Conservation (phyloP, 1,284 basidiomycete genomes). For the Cystobasidium sp. region DNA sequence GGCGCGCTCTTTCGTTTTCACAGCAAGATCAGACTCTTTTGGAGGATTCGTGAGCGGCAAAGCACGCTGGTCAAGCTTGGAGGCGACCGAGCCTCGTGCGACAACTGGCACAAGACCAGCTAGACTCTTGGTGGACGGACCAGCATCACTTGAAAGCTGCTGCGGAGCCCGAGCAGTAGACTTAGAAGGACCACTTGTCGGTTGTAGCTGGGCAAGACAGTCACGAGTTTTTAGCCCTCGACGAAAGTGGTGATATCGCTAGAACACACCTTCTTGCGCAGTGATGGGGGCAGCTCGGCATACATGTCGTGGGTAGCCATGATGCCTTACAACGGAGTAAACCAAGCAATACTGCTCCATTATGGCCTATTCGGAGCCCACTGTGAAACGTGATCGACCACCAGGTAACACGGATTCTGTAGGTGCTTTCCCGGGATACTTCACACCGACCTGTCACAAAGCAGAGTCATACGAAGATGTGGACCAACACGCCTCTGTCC, state of each 20-base stretch:
- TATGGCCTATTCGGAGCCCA: neutral
- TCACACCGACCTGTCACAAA: neutral
- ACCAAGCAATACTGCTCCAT: neutral
- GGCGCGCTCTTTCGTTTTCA: conserved; percentile 9
- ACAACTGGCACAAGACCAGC: conserved; percentile 34
- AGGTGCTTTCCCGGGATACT: neutral
- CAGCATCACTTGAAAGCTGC: neutral
- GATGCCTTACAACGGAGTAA: neutral
- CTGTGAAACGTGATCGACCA: neutral
- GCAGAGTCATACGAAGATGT: conserved; percentile 2
- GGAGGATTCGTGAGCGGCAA: conserved; percentile 31
- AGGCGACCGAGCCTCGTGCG: neutral
- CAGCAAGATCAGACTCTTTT: conserved; percentile 30
- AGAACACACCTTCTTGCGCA: conserved; percentile 20
- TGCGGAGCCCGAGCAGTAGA: neutral
- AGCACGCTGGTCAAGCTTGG: conserved; percentile 30
- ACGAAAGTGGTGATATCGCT: too few species aligned
- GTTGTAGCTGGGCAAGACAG: conserved; percentile 3
- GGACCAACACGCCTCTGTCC: conserved; percentile 24
- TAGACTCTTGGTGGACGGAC: neutral
- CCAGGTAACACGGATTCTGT: neutral
- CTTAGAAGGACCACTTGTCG: neutral
- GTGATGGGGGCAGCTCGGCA: conserved; percentile 39
- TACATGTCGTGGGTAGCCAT: conserved; percentile 13
- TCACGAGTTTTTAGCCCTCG: neutral